Percentiles rank a stretch among this genome's conserved stretches.
Evolutionary conservation across 495 filamentous ascomycete species (phyloP).

Genomic region (Annulohypoxylon stygium): DNA sequence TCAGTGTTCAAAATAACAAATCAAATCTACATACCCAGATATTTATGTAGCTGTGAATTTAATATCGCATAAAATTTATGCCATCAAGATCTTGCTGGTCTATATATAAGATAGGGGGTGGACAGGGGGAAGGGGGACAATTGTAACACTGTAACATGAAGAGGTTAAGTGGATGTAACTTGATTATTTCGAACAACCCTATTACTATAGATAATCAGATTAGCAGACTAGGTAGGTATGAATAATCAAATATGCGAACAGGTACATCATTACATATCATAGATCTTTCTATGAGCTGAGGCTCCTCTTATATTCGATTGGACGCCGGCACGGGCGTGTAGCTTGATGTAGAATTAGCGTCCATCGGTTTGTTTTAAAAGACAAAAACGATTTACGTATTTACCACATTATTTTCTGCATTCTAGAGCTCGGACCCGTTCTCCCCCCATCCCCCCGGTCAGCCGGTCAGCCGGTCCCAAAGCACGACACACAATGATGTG

Average conservation of each 20-base stretch:
- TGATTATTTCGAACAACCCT: too few species aligned
- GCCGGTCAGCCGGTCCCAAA: neutral
- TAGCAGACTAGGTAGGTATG: too few species aligned
- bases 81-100: too few species aligned
- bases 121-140: too few species aligned
- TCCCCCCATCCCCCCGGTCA: neutral
- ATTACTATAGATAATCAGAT: too few species aligned
- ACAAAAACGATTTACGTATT: neutral
- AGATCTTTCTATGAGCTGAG: neutral
- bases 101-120: too few species aligned
- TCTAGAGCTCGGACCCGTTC: neutral
- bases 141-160: too few species aligned
- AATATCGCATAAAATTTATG: too few species aligned
- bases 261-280: neutral
- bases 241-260: neutral
- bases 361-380: neutral
- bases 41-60: too few species aligned
- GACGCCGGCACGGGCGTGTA: neutral
- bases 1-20: too few species aligned
- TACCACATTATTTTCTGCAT: constrained; percentile 1
- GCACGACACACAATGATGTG: constrained; percentile 5
- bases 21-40: too few species aligned
- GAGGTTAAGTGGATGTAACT: too few species aligned
- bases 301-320: neutral
- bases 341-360: constrained; percentile 1